phyloP scores from a whole-genome alignment of 176 grass and related monocot genomes.

The Oryza glumipatula region DNA sequence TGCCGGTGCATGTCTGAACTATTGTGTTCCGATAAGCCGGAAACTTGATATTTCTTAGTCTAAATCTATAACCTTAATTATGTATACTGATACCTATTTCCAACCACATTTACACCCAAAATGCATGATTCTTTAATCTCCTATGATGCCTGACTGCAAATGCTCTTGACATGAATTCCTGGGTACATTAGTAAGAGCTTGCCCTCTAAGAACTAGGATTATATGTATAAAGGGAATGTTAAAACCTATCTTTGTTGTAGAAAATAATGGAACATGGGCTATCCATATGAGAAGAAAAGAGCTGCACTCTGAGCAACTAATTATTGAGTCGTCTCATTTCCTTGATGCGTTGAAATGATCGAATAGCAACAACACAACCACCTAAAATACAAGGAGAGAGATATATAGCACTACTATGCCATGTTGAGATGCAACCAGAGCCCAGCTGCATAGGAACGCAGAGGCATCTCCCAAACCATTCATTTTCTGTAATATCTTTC shows the following conservation, averaged over 20 bases:
- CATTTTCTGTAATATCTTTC: background rate
- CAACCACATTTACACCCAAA: constrained; percentile 15
- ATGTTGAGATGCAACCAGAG: background rate
- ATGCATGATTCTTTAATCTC: constrained; percentile 8
- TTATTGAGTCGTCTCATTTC: background rate
- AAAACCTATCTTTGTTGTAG: background rate
- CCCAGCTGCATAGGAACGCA: background rate
- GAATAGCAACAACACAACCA: background rate
- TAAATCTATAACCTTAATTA: background rate
- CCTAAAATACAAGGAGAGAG: background rate
- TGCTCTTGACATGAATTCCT: constrained; percentile 11
- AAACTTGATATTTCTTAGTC: background rate
- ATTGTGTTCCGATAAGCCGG: background rate
- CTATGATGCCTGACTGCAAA: background rate
- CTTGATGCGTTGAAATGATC: background rate
- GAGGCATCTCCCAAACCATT: background rate
- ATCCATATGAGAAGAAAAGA: background rate
- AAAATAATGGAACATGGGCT: background rate
- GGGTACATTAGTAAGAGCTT: background rate
- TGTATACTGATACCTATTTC: background rate
- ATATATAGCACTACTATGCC: background rate
- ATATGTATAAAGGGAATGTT: background rate
- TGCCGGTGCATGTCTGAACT: background rate
- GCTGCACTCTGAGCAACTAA: constrained; percentile 7
- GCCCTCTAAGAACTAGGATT: constrained; percentile 10